A percentile compares a stretch with the other conserved stretches of the same genome.
phyloP scores from a whole-genome alignment of 2,329 filamentous ascomycete genomes.

The Aspergillus clavatus region DNA sequence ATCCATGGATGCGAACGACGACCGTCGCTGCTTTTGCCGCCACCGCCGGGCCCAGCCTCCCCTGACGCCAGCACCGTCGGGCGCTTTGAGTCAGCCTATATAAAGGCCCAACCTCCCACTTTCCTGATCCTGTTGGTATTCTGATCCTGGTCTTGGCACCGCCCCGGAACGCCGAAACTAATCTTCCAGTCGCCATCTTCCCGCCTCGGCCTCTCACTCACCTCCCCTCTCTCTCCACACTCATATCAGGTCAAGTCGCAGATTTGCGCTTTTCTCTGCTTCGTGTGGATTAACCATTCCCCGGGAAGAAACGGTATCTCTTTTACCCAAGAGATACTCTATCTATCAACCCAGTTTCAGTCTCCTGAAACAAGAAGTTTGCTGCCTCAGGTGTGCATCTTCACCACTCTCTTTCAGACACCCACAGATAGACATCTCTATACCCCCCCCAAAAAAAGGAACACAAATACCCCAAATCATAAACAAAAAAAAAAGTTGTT shows the following conservation, averaged over 20 bases:
- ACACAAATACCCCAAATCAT: constrained; percentile 15
- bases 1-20: constrained; percentile 28
- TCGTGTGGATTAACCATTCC: constrained; percentile 10
- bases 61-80: constrained; percentile 27
- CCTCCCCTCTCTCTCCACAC: constrained; percentile 21
- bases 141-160: constrained; percentile 39
- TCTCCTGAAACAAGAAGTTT: constrained; percentile 23
- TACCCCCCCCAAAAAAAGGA: constrained; percentile 17
- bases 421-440: constrained; percentile 24
- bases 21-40: constrained; percentile 35
- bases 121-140: constrained; percentile 25
- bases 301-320: constrained; percentile 17
- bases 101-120: constrained; percentile 39
- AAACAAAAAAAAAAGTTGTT: constrained; percentile 14
- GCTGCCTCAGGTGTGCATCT: constrained; percentile 22
- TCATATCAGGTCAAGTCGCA: constrained; percentile 15
- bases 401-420: constrained; percentile 18
- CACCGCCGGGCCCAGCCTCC: constrained; percentile 34
- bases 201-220: constrained; percentile 20
- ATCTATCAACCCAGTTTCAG: constrained; percentile 15
- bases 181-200: constrained; percentile 22
- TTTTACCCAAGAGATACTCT: too few species aligned
- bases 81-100: constrained; percentile 36
- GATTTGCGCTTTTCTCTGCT: constrained; percentile 20
- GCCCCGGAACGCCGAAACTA: constrained; percentile 29